Conservation (phyloP, 306 rosid genomes). For the Acmispon strigosus region DNA sequence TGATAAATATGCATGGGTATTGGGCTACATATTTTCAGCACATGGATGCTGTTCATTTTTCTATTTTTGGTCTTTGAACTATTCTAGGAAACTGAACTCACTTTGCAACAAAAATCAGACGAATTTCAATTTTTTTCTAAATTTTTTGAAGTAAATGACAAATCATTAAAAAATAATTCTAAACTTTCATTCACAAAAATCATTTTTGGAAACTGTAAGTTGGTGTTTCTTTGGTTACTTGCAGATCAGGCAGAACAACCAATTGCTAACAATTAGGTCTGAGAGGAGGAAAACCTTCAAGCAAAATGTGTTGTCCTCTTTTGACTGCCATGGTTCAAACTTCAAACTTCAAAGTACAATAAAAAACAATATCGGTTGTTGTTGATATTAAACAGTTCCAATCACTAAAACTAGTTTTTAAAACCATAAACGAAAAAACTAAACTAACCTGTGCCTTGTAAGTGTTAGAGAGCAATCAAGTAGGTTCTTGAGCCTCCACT, state of each 20-base stretch:
- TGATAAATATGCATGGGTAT: conserved; percentile 7
- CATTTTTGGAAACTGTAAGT: neutral
- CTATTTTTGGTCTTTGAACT: neutral
- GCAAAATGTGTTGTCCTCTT: neutral
- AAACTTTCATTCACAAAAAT: neutral
- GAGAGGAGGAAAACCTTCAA: neutral
- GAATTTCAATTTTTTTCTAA: neutral
- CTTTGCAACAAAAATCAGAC: neutral
- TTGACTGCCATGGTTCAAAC: conserved; percentile 3
- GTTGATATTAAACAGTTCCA: neutral
- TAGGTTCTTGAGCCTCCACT: conserved; percentile 31
- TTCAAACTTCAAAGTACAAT: neutral
- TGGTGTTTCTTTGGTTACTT: neutral
- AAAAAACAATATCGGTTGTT: neutral
- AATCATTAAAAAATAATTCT: neutral
- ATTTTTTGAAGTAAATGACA: neutral
- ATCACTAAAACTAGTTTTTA: neutral
- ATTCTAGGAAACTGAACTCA: neutral
- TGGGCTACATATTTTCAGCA: conserved; percentile 10
- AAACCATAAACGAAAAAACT: conserved; percentile 4
- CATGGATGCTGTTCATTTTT: neutral
- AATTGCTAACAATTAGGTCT: neutral
- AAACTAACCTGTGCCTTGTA: conserved; percentile 39
- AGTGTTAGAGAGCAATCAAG: conserved; percentile 17
- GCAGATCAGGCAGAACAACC: neutral